These are phyloP conservation scores for Epichloe typhina DNA, from an alignment of 2,329 filamentous ascomycete genomes.

Conservation along the genomic window DNA sequence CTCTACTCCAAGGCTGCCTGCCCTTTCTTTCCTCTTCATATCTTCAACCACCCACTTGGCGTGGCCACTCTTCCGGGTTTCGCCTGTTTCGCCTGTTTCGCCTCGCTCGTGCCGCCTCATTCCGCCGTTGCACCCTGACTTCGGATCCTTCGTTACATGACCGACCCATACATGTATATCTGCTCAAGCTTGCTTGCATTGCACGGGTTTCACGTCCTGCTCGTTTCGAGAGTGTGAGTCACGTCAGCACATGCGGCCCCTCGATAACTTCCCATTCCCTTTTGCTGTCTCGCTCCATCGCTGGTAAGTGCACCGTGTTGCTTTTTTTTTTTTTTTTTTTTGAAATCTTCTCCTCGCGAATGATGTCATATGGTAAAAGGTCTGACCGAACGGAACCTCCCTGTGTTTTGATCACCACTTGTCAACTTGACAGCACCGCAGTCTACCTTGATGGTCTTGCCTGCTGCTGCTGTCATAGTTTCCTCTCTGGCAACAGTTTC, in stretches of 20 bases:
- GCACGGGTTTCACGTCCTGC: background rate
- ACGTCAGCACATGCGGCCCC: background rate
- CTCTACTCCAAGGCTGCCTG: no score
- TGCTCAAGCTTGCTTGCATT: background rate
- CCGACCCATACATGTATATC: background rate
- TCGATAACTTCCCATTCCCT: background rate
- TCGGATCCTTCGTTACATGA: background rate
- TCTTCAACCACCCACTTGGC: background rate
- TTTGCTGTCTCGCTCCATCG: background rate
- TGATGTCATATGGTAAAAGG: constrained; percentile 55
- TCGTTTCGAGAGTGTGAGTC: background rate
- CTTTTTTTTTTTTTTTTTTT: background rate
- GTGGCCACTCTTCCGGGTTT: background rate
- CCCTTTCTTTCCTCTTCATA: background rate
- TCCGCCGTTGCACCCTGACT: background rate
- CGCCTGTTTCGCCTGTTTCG: background rate
- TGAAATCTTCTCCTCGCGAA: constrained; percentile 13
- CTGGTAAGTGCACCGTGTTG: background rate
- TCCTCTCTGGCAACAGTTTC: background rate
- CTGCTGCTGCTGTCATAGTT: background rate
- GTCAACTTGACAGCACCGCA: background rate
- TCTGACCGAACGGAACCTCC: constrained; percentile 37
- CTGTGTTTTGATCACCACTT: constrained; percentile 28
- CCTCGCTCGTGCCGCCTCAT: background rate
- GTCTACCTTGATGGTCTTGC: background rate